Base-by-base conservation (phyloP, 2,329 filamentous ascomycete genomes). In the Pyrenophora graminea region DNA sequence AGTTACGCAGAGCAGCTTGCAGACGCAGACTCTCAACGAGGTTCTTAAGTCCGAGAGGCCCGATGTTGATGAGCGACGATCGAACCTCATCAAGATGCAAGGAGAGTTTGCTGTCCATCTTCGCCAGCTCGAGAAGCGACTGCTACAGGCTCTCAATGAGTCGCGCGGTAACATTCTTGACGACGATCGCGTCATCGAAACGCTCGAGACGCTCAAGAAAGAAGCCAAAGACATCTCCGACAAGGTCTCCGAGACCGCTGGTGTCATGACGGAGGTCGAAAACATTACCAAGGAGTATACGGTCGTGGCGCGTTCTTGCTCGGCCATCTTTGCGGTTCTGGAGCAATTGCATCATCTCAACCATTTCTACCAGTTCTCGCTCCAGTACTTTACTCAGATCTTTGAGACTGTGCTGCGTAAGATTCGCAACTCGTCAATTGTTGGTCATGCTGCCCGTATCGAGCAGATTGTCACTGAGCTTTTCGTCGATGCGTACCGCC, bases 21-120 rank as follows among this genome's bases (percentile, higher is more conserved):
- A 96, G 77, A 97, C 94, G 2, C 94, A 99, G 75, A 97, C 94
- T 1, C 85, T 99, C 62, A 97, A 97, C 63, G 92, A 99, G 58
- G 94, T 97, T 30, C 84, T 99, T 68, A 97, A 97, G 75, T 96
- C 92, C 12, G 94, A 99, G 79, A 86, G 95, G 48, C 94, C 95
- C 3, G 94, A 99, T 76, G 91, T 99, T 15, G 94, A 99, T 70
- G 92, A 97, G 79, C 85, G 94, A 59, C 86, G 94, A 50, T 96
- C 92, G 31, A 97, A 99, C 72, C 86, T 99, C 61, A 96, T 97
- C 82, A 99, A 99, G 78, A 85, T 97, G 66, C 94, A 99, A 77
- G 94, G 94, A 67, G 95, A 99, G 76, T 99, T 99, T 82, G 97
- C 95, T 77, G 87, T 97, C n/a, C 93, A 97, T 75, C 84, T 99